Base-by-base conservation (phyloP, 2,329 filamentous ascomycete species). In the Alternaria postmessia region DNA sequence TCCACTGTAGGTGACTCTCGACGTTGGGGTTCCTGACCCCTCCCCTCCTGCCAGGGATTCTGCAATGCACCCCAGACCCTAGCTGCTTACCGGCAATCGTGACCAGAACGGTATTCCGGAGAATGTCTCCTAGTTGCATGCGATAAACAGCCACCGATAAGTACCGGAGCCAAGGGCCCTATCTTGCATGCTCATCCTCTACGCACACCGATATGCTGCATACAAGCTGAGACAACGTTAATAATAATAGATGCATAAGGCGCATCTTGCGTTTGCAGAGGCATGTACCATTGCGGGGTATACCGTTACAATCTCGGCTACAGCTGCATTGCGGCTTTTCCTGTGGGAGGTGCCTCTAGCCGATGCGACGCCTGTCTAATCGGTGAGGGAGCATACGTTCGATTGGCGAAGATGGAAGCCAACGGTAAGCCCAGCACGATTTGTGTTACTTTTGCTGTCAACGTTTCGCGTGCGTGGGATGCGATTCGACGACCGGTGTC, bases 261-360 rank as follows among this genome's bases (percentile, higher is more conserved):
- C 24, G 26, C 11, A 56, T 56, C 38, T 51, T 43, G 54, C 54
- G 30, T 51, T 20, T 51, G 20, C 28, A 38, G 26, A 51, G 32
- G 28, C 26, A 51, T 57, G 52, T 20, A 42, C 38, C 18, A 43
- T 49, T 47, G 53, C 48, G 34, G 51, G 58, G 44, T 20, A 39
- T 39, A 46, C 32, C 38, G 22, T 34, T 47, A 49, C 53, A 56
- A 52, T 57, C 49, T 51, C 57, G 53, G 57, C 57, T 63, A 46
- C 18, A 54, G 57, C 30, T 47, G 54, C 28, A 56, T 9, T 20
- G 30, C 22, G 42, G 43, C 46, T 22, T 55, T 39, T 39, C 52
- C 52, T 57, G 54, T 59, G 64, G 66, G 66, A 65, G 20, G 57
- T 58, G 62, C 64, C 62, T 67, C 59, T 62, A 62, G 54, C 64